phyloP scores from a whole-genome alignment of 2,329 filamentous ascomycete genomes.

The Fusarium chaquense region DNA sequence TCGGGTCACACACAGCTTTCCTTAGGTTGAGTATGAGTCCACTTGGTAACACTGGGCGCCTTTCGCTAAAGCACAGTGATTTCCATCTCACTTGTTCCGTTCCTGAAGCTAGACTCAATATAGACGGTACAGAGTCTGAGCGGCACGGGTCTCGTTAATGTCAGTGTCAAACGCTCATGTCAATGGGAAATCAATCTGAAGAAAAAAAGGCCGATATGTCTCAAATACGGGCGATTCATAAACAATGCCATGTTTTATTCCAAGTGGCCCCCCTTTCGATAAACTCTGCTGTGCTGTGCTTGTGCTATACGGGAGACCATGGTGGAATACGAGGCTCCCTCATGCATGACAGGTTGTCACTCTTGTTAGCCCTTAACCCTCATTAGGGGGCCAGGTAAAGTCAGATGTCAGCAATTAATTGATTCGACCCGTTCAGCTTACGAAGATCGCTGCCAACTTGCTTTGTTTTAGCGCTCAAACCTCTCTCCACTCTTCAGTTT shows the following conservation, averaged over 20 bases:
- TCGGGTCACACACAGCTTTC: background rate
- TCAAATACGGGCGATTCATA: background rate
- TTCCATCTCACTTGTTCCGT: conserved; percentile 7
- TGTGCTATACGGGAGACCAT: background rate
- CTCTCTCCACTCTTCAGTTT: background rate
- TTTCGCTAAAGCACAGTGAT: background rate
- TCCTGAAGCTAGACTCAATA: conserved; percentile 13
- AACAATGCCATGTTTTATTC: background rate
- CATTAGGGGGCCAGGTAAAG: background rate
- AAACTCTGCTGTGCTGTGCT: background rate
- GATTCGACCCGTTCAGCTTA: background rate
- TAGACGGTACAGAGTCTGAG: conserved; percentile 1
- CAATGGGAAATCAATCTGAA: background rate
- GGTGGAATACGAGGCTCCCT: conserved; percentile 15
- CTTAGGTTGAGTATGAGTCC: background rate
- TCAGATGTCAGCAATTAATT: conserved; percentile 5
- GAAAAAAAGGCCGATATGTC: background rate
- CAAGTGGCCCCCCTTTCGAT: background rate
- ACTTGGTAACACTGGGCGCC: background rate
- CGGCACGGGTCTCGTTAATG: background rate
- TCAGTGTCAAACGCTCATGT: background rate
- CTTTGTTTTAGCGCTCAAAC: conserved; percentile 12
- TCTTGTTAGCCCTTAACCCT: background rate
- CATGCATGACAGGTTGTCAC: conserved; percentile 5
- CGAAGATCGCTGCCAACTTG: conserved; percentile 2